phyloP scores from a whole-genome alignment of 2,329 filamentous ascomycete species.

The Trichoderma gracile region DNA sequence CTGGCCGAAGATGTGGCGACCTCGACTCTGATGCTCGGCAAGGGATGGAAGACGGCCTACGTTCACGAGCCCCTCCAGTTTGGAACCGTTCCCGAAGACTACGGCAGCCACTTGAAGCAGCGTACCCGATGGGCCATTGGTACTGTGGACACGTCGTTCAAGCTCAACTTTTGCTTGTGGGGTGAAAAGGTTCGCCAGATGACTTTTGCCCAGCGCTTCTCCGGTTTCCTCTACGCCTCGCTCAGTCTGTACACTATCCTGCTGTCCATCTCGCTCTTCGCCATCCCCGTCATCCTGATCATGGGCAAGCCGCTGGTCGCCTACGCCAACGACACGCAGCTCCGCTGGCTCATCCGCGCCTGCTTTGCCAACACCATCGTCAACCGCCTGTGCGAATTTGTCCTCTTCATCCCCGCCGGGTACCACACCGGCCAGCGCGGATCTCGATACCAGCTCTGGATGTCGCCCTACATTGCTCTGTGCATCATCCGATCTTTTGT shows the following conservation, averaged over 20 bases:
- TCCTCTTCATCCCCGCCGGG: constrained; percentile 60
- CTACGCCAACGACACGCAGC: constrained; percentile 53
- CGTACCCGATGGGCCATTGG: constrained; percentile 57
- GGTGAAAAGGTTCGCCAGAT: constrained; percentile 55
- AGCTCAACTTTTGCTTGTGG: constrained; percentile 61
- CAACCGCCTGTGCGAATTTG: constrained; percentile 58
- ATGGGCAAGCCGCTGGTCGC: constrained; percentile 59
- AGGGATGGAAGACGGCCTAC: constrained; percentile 63
- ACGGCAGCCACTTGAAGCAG: constrained; percentile 57
- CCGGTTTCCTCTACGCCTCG: constrained; percentile 58
- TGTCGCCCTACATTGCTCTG: constrained; percentile 62
- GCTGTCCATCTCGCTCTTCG: constrained; percentile 55
- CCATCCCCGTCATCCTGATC: constrained; percentile 59
- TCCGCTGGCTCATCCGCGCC: constrained; percentile 59
- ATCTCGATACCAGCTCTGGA: constrained; percentile 60
- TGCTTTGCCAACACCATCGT: constrained; percentile 53
- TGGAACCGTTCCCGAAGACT: constrained; percentile 60
- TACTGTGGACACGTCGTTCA: constrained; percentile 60
- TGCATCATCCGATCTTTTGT: constrained; percentile 60
- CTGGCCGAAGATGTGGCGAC: constrained; percentile 62
- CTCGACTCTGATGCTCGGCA: constrained; percentile 58
- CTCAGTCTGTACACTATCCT: constrained; percentile 58
- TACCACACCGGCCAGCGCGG: constrained; percentile 61
- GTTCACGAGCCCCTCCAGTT: constrained; percentile 61
- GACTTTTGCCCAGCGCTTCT: constrained; percentile 58